Evolutionary conservation across 352 stramenopile genomes (phyloP).

Genomic region (Phytophthora foliorum): DNA sequence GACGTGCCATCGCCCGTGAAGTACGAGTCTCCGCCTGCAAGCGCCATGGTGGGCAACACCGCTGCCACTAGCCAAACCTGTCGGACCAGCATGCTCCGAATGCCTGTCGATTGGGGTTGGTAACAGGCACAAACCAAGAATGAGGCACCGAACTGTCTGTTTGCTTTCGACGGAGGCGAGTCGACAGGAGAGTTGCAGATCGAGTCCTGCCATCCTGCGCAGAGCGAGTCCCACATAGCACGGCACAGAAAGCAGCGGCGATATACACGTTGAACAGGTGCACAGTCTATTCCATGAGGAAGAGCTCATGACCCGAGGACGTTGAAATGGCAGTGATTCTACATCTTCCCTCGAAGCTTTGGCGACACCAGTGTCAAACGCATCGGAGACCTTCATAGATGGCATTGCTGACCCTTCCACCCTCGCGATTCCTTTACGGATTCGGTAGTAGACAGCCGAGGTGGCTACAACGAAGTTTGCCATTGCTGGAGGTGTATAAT

Average conservation of each 20-base stretch:
- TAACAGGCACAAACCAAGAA: slow-evolving; percentile 2
- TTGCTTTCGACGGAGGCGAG: neutral
- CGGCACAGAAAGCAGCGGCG: slow-evolving; percentile 22
- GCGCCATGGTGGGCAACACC: slow-evolving; percentile 15
- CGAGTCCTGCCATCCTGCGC: slow-evolving; percentile 14
- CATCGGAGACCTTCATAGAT: slow-evolving; percentile 1
- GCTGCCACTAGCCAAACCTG: neutral
- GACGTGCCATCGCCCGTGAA: slow-evolving; percentile 61
- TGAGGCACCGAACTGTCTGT: slow-evolving; percentile 1
- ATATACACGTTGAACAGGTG: slow-evolving; percentile 2
- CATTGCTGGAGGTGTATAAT: too few species aligned
- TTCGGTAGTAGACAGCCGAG: slow-evolving; percentile 10
- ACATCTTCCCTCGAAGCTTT: neutral
- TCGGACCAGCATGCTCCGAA: neutral
- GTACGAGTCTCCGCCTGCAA: slow-evolving; percentile 33
- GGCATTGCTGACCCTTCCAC: slow-evolving; percentile 8
- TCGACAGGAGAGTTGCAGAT: slow-evolving; percentile 25
- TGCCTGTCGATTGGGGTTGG: neutral
- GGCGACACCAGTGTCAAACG: neutral
- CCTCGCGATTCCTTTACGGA: slow-evolving; percentile 20
- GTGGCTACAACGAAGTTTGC: slow-evolving; percentile 18
- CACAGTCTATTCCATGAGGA: slow-evolving; percentile 4
- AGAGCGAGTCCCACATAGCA: neutral
- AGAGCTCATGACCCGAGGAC: slow-evolving; percentile 11
- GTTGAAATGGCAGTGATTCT: neutral